A percentile compares a stretch with the other conserved stretches of the same genome.
Evolutionary conservation across 78 protist species (phyloP).

Genomic region (Chrysochromulina parva): DNA sequence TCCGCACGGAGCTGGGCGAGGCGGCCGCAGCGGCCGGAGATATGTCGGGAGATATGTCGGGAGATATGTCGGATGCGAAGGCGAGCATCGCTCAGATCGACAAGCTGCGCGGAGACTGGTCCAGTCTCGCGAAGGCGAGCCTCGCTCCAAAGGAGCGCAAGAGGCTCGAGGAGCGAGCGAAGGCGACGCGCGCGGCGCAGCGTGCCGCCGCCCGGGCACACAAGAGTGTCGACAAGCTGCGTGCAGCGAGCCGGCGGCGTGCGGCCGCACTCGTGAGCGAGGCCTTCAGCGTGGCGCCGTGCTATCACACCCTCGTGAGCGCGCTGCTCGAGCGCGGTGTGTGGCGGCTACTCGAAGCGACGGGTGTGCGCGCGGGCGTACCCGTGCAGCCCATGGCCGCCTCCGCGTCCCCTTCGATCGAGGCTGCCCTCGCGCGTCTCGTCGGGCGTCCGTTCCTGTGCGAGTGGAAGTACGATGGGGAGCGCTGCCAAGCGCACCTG

Average conservation of each 20-base stretch:
- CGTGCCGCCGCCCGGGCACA: no score
- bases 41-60: no score
- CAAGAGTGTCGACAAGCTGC: neutral
- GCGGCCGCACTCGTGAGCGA: neutral
- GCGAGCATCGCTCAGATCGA: no score
- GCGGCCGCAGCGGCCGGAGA: no score
- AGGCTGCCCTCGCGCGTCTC: slow-evolving; percentile 47
- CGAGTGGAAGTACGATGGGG: slow-evolving; percentile 98
- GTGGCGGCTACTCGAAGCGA: neutral
- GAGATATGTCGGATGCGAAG: no score
- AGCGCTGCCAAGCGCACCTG: slow-evolving; percentile 52
- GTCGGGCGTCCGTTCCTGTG: slow-evolving; percentile 76
- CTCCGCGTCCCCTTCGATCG: slow-evolving; percentile 83
- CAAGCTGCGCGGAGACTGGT: no score
- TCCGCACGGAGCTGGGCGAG: no score
- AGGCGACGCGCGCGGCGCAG: neutral
- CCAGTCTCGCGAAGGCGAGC: no score
- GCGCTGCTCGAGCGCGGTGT: slow-evolving; percentile 20
- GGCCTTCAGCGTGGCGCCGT: slow-evolving; percentile 42
- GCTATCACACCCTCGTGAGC: slow-evolving; percentile 73
- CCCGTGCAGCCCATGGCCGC: slow-evolving; percentile 91
- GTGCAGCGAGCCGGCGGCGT: neutral
- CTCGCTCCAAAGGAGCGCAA: slow-evolving; percentile 66
- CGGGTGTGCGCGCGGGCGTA: neutral
- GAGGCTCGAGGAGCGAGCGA: slow-evolving; percentile 49